Conservation (phyloP, 768 basidiomycete species). For the Kwoniella dendrophila region DNA sequence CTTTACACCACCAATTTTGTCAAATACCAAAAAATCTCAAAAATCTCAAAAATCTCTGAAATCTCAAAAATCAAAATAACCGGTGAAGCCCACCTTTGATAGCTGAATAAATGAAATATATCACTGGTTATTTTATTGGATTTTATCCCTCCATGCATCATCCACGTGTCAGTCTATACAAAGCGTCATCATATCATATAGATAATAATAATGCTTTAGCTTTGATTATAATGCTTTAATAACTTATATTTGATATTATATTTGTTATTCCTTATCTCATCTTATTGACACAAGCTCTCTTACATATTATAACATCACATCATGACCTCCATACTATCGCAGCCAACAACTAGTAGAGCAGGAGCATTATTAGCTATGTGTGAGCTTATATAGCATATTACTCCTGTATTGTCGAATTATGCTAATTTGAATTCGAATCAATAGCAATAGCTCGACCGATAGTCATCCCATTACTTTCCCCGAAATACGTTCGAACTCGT, state of each 20-base stretch:
- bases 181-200: not conserved
- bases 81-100: conserved; percentile 5
- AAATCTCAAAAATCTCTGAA: not conserved
- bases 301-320: not conserved
- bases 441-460: conserved; percentile 24
- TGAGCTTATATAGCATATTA: conserved; percentile 21
- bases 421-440: not conserved
- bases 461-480: too few relatives aligned
- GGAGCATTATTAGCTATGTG: conserved; percentile 37
- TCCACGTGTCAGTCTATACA: not conserved
- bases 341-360: conserved; percentile 39
- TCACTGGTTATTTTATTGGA: conserved; percentile 11
- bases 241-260: too few relatives aligned
- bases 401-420: not conserved
- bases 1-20: not conserved
- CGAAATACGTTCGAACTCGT: not conserved
- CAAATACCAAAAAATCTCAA: conserved; percentile 14
- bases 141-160: conserved; percentile 7
- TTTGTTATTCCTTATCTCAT: too few relatives aligned
- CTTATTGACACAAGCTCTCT: too few relatives aligned
- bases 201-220: too few relatives aligned
- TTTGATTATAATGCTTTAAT: too few relatives aligned
- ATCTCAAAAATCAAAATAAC: conserved; percentile 4
- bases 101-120: conserved; percentile 4
- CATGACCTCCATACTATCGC: conserved; percentile 24